Conservation (phyloP, 1,284 basidiomycete species). For the Pseudozyma flocculosa region DNA sequence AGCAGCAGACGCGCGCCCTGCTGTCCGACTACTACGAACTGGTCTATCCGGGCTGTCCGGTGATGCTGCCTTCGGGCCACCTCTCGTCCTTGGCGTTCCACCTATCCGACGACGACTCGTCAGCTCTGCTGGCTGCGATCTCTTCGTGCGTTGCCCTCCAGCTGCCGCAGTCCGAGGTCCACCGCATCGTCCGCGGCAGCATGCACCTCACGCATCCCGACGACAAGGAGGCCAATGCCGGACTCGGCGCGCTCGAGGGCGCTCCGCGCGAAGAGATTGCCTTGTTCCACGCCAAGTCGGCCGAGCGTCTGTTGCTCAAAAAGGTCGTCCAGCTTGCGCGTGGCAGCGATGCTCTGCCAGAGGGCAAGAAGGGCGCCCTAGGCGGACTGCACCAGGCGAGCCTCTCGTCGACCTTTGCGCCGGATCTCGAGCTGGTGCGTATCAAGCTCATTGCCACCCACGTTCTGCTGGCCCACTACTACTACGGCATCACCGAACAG, state of each 20-base stretch:
- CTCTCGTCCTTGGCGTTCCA: slow-evolving; percentile 49
- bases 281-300: slow-evolving; percentile 40
- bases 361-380: no score
- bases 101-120: slow-evolving; percentile 45
- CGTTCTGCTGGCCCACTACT: slow-evolving; percentile 42
- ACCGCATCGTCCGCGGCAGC: slow-evolving; percentile 39
- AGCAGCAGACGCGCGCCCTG: slow-evolving; percentile 34
- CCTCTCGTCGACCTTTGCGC: slow-evolving; percentile 1
- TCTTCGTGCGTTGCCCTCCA: slow-evolving; percentile 41
- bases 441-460: slow-evolving; percentile 50
- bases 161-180: slow-evolving; percentile 34
- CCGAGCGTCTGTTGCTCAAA: slow-evolving; percentile 38
- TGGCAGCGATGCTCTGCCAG: slow-evolving; percentile 10
- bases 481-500: slow-evolving; percentile 39
- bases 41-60: slow-evolving; percentile 45
- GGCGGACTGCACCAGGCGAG: no score
- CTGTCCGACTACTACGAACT: slow-evolving; percentile 45
- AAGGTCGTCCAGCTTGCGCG: slow-evolving; percentile 22
- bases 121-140: slow-evolving; percentile 43
- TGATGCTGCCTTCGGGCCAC: slow-evolving; percentile 42
- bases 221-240: slow-evolving; percentile 33
- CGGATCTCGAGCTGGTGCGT: slow-evolving; percentile 34
- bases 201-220: slow-evolving; percentile 22
- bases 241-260: slow-evolving; percentile 25
- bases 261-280: slow-evolving; percentile 42